Percentiles rank a stretch among this genome's conserved stretches.
These are phyloP conservation scores for Aspergillus leporis DNA, from an alignment of 495 filamentous ascomycete species.

Conservation along the genomic window DNA sequence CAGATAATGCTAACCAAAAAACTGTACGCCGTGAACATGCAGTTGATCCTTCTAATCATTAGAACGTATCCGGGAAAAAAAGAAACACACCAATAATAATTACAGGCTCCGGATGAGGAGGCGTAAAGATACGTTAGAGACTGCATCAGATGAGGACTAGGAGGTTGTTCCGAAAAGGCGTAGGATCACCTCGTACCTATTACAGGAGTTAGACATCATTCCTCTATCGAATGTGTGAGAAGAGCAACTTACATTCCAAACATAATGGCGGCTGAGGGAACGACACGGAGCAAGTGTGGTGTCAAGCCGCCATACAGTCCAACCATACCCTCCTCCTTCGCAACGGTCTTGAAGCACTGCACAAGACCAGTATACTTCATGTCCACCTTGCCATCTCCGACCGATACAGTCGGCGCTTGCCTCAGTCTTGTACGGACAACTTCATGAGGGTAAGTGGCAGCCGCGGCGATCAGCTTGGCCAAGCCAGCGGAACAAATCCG, in stretches of 20 bases:
- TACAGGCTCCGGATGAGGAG: not conserved
- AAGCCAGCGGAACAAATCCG: conserved; percentile 50
- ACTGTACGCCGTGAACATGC: not conserved
- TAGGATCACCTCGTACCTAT: conserved; percentile 67
- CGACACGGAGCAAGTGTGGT: conserved; percentile 59
- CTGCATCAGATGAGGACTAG: not conserved
- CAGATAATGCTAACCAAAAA: not conserved
- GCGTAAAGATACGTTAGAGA: not conserved
- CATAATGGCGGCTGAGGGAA: conserved; percentile 91
- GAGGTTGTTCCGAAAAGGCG: conserved; percentile 34
- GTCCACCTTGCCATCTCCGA: conserved; percentile 29
- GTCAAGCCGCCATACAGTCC: conserved; percentile 60
- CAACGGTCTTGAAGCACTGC: conserved; percentile 55
- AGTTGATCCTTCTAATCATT: not conserved
- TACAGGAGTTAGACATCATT: conserved; percentile 13
- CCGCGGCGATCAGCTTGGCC: conserved; percentile 57
- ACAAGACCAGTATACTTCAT: conserved; percentile 57
- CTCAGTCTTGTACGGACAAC: conserved; percentile 55
- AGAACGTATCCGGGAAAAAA: not conserved
- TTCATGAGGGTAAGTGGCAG: conserved; percentile 61
- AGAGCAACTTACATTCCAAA: conserved; percentile 69
- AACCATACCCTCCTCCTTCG: conserved; percentile 56
- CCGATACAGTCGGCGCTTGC: conserved; percentile 50
- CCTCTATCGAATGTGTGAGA: not conserved
- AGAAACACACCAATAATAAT: not conserved